Evolutionary conservation across 2,329 filamentous ascomycete genomes (phyloP).

Genomic region (Pseudogymnoascus sp.): DNA sequence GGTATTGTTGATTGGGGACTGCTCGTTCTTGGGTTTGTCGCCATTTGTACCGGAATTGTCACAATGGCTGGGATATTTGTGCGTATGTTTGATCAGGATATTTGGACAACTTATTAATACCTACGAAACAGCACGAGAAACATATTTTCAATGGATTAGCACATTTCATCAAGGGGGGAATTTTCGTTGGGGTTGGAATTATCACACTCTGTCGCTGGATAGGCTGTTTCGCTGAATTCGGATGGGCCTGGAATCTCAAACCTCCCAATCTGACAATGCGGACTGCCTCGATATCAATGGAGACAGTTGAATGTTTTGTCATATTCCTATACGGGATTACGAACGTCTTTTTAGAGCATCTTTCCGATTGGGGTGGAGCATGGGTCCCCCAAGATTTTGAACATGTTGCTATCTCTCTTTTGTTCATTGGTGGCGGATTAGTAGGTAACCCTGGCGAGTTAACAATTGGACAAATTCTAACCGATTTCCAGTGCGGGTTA

Average conservation of each 20-base stretch:
- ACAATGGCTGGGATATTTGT: constrained; percentile 13
- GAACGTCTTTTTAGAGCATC: constrained; percentile 13
- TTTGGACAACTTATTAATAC: constrained; percentile 12
- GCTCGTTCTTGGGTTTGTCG: constrained; percentile 13
- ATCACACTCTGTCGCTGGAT: constrained; percentile 11
- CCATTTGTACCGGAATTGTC: constrained; percentile 14
- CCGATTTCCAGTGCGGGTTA: constrained; percentile 12
- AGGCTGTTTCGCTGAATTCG: constrained; percentile 12
- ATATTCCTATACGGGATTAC: constrained; percentile 14
- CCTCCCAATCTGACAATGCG: not conserved
- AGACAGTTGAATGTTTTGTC: constrained; percentile 12
- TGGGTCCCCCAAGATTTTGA: constrained; percentile 12
- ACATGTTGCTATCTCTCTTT: constrained; percentile 13
- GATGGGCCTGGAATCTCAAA: constrained; percentile 12
- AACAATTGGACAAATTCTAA: constrained; percentile 14
- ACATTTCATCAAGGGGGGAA: constrained; percentile 13
- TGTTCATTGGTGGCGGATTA: constrained; percentile 13
- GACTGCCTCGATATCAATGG: constrained; percentile 5
- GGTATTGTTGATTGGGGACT: constrained; percentile 10
- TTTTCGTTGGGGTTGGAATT: constrained; percentile 10
- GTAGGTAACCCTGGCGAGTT: constrained; percentile 10
- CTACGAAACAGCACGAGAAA: constrained; percentile 13
- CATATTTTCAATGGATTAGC: constrained; percentile 13
- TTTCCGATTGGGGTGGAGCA: constrained; percentile 11
- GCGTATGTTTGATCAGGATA: constrained; percentile 12